Base-by-base conservation (phyloP, 1,139 yeast genomes). In the Sugiyamaella novakii region DNA sequence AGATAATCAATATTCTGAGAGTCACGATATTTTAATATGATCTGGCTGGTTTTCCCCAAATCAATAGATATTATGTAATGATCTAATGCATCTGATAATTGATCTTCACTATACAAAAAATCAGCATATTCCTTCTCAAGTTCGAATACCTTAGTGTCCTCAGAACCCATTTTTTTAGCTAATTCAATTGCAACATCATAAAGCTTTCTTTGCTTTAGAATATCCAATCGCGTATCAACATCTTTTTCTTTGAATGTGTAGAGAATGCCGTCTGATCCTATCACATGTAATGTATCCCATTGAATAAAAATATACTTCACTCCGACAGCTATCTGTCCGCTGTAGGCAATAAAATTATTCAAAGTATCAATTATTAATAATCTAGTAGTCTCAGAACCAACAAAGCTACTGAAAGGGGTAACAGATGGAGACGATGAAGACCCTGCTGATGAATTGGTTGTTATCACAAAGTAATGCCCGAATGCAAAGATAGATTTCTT, bases 11-110 rank as follows among this genome's bases (percentile, higher is more conserved):
- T 83, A 55, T 86, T 86, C 12, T 87, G 84, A n/a, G 89, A 82
- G 53, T 89, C 95, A 56, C 87, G 87, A 65, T 84, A 89, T 59
- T 84, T 84, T 24, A 89, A 79, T 28, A 92, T 87, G 4, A 89
- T 80, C 55, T 82, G 85, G 68, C 91, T 85, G 3, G 89, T 81
- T 18, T 71, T 67, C 3, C 72, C 77, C 3, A 74, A 64, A 14
- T 72, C 72, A 14, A 80, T 64, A 15, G 86, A 78, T 21, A 71
- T 70, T 14, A 84, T 77, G 60, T 81, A 92, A 54, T 85, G 83
- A 18, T 76, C 74, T 55, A 89, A 80, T 0, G 98, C 85, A 11
- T 79, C 88, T 5, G 79, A 80, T 46, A 71, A 79, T 41, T 84
- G 83, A 33, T 79, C 85, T 54, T 79, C 81, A 2, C 75, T 76